Conservation (phyloP, 2,329 filamentous ascomycete genomes). For the Cladosporium sp. region DNA sequence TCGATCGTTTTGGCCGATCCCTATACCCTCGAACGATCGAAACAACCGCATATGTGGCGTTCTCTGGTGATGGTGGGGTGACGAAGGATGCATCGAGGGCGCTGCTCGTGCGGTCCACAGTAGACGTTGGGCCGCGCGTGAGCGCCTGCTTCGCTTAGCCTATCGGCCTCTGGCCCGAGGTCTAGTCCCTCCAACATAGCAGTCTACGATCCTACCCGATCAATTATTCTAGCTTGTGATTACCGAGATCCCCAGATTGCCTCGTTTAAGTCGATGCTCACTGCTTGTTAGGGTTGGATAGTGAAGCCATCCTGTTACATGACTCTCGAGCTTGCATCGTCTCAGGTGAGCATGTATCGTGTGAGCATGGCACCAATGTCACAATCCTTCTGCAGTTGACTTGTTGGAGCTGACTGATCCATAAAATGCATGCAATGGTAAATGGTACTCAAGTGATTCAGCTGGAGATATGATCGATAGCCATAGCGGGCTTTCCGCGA, state of each 20-base stretch:
- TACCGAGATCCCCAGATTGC: not conserved
- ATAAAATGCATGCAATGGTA: not conserved
- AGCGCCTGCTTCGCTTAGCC: slow-evolving; percentile 8
- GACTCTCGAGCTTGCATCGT: not conserved
- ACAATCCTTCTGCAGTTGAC: not conserved
- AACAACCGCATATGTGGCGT: not conserved
- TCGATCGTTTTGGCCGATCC: slow-evolving; percentile 1
- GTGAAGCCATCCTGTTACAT: not conserved
- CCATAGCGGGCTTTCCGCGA: not conserved
- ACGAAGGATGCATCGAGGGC: not conserved
- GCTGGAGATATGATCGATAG: not conserved
- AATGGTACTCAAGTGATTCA: not conserved
- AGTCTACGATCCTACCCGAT: not conserved
- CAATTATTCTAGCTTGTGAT: not conserved
- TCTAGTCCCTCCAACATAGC: not conserved
- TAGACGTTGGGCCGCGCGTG: slow-evolving; percentile 7
- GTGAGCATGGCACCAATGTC: not conserved
- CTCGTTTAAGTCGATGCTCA: not conserved
- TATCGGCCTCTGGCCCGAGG: not conserved
- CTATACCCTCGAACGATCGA: not conserved
- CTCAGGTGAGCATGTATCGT: not conserved
- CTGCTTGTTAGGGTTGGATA: not conserved
- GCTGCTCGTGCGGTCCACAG: not conserved
- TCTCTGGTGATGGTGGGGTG: not conserved
- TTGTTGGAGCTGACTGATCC: not conserved